Evolutionary conservation across 345 rosid species (phyloP).

Genomic region (Chamaenerion angustifolium): DNA sequence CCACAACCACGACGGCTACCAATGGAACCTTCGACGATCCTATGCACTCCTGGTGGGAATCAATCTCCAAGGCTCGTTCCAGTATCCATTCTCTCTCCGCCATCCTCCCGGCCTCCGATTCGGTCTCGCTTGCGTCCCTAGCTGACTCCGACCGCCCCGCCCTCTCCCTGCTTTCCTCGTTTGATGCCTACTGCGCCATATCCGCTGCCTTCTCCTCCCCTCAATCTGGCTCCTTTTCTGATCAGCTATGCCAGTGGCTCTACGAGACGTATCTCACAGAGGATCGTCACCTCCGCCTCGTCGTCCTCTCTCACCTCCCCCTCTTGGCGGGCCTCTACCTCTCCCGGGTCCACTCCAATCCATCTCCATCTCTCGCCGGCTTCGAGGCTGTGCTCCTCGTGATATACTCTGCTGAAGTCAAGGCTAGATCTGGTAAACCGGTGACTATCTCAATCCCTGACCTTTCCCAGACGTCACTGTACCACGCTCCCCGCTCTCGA

Average conservation of each 20-base stretch:
- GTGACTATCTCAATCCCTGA: conserved; percentile 63
- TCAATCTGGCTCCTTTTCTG: conserved; percentile 71
- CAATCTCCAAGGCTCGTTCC: conserved; percentile 79
- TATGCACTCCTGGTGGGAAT: conserved; percentile 97
- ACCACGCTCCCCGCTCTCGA: conserved; percentile 54
- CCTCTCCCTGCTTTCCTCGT: conserved; percentile 71
- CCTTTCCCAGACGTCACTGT: conserved; percentile 84
- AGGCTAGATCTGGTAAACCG: conserved; percentile 70
- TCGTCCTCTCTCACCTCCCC: conserved; percentile 78
- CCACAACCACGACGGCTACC: conserved; percentile 11
- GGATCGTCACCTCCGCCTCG: conserved; percentile 73
- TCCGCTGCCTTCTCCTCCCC: conserved; percentile 37
- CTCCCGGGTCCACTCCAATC: conserved; percentile 64
- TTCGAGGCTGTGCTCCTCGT: conserved; percentile 93
- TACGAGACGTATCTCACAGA: conserved; percentile 76
- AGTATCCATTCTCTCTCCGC: conserved; percentile 62
- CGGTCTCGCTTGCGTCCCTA: conserved; percentile 50
- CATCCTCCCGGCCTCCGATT: conserved; percentile 29
- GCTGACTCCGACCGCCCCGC: conserved; percentile 94
- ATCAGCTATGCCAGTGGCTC: conserved; percentile 93
- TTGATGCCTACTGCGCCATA: conserved; percentile 43
- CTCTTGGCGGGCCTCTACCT: conserved; percentile 57
- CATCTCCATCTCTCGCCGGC: conserved; percentile 77
- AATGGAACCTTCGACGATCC: conserved; percentile 28
- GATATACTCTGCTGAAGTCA: conserved; percentile 63